Conservation (phyloP, 2,329 filamentous ascomycete genomes). For the Scopulariopsis brevicaulis region DNA sequence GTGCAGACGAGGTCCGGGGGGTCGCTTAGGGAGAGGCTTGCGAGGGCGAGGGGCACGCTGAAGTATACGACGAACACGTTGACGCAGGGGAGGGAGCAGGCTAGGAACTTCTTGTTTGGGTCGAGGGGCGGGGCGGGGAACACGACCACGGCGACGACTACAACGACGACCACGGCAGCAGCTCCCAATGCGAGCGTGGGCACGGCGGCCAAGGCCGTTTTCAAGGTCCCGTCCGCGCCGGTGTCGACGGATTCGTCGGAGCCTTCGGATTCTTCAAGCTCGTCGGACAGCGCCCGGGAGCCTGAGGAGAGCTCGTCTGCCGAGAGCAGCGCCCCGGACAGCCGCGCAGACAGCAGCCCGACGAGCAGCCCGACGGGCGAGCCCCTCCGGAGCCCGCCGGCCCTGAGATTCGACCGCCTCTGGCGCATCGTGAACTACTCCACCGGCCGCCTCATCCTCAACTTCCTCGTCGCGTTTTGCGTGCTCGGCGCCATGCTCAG, state of each 20-base stretch:
- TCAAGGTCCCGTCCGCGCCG: no score
- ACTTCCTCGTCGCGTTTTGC: constrained; percentile 2
- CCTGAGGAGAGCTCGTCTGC: no score
- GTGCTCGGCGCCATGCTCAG: constrained; percentile 1
- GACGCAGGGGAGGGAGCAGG: not conserved
- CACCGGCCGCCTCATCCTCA: constrained; percentile 1
- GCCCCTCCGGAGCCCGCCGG: not conserved
- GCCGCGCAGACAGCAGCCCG: no score
- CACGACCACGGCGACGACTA: not conserved
- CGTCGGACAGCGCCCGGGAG: not conserved
- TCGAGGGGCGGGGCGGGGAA: not conserved
- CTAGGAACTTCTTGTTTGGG: not conserved
- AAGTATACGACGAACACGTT: not conserved
- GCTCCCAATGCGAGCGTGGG: not conserved
- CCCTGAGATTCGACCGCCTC: not conserved
- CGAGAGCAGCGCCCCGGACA: no score
- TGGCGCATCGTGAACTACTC: not conserved
- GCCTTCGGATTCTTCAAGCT: not conserved
- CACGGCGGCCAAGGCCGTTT: not conserved
- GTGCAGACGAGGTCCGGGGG: not conserved
- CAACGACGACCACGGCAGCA: not conserved
- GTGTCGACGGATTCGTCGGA: no score
- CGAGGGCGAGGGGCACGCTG: not conserved
- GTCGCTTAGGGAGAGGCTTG: not conserved
- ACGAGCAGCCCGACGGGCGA: not conserved